Conservation (phyloP, 2,329 filamentous ascomycete genomes). For the Monosporascus sp. region DNA sequence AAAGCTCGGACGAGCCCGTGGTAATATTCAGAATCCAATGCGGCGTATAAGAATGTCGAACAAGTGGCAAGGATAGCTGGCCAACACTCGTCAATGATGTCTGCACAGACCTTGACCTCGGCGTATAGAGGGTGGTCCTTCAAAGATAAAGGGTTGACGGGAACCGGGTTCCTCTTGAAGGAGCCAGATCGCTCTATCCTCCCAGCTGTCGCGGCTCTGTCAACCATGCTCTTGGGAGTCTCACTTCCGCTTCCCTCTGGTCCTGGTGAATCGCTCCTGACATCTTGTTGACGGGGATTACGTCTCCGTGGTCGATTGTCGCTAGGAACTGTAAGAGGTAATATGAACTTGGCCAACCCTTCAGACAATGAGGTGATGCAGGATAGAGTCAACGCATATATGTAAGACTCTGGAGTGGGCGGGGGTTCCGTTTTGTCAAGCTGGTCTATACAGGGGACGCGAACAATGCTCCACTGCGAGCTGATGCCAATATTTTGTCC, state of each 20-base stretch:
- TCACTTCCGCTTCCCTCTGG: slow-evolving; percentile 32
- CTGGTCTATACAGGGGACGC: slow-evolving; percentile 86
- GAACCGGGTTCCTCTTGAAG: slow-evolving; percentile 70
- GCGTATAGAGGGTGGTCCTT: slow-evolving; percentile 66
- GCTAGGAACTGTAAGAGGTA: slow-evolving; percentile 81
- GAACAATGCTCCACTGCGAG: slow-evolving; percentile 82
- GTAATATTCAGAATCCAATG: slow-evolving; percentile 90
- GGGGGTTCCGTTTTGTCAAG: slow-evolving; percentile 89
- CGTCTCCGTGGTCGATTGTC: slow-evolving; percentile 55
- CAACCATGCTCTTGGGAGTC: slow-evolving; percentile 23
- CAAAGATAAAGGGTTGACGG: slow-evolving; percentile 76
- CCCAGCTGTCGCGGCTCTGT: slow-evolving; percentile 19
- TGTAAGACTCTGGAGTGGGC: slow-evolving; percentile 81
- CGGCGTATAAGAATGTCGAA: slow-evolving; percentile 90
- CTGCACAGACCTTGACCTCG: slow-evolving; percentile 72
- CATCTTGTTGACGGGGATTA: slow-evolving; percentile 36
- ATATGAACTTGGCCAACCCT: slow-evolving; percentile 84
- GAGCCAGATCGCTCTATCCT: slow-evolving; percentile 58
- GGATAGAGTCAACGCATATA: slow-evolving; percentile 82
- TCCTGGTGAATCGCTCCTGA: slow-evolving; percentile 38
- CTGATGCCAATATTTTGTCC: slow-evolving; percentile 75
- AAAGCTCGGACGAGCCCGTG: slow-evolving; percentile 87
- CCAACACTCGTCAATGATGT: slow-evolving; percentile 89
- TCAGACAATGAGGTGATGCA: slow-evolving; percentile 91
- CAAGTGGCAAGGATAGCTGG: slow-evolving; percentile 91